Evolutionary conservation across 345 rosid species (phyloP).

Genomic region (Eucalyptus shirleyi): DNA sequence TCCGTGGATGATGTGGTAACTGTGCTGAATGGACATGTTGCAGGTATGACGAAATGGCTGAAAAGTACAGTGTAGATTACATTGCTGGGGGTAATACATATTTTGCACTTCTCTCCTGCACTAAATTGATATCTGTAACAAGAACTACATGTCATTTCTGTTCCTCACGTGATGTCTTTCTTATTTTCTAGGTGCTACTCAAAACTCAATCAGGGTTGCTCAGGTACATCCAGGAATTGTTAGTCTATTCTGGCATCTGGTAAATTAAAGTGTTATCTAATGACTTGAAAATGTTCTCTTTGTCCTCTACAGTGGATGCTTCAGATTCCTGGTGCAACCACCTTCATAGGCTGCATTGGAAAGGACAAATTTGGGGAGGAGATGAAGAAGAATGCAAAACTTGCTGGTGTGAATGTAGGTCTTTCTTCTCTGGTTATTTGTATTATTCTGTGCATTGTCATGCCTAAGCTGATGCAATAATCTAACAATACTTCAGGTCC

Average conservation of each 20-base stretch:
- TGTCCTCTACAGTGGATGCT: conserved; percentile 77
- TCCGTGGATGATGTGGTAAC: neutral
- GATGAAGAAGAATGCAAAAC: conserved; percentile 70
- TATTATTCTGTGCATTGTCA: neutral
- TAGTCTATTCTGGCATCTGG: neutral
- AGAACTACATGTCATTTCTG: neutral
- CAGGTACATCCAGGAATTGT: conserved; percentile 33
- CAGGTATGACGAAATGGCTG: conserved; percentile 53
- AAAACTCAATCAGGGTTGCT: conserved; percentile 89
- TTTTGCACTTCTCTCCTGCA: neutral
- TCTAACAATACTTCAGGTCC: conserved; percentile 30
- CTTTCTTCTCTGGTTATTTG: neutral
- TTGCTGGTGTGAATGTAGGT: conserved; percentile 76
- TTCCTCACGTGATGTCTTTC: neutral
- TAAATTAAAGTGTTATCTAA: neutral
- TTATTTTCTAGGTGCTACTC: conserved; percentile 56
- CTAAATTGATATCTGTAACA: neutral
- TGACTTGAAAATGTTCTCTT: neutral
- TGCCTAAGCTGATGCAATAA: neutral
- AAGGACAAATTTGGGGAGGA: conserved; percentile 94
- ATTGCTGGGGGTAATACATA: conserved; percentile 56
- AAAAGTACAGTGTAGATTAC: conserved; percentile 33
- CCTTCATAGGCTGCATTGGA: conserved; percentile 91
- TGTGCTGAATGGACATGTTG: neutral
- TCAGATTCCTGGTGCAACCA: conserved; percentile 83